These are phyloP conservation scores for Grigorovia jiainica DNA, from an alignment of 805 yeast species.

Conservation along the genomic window DNA sequence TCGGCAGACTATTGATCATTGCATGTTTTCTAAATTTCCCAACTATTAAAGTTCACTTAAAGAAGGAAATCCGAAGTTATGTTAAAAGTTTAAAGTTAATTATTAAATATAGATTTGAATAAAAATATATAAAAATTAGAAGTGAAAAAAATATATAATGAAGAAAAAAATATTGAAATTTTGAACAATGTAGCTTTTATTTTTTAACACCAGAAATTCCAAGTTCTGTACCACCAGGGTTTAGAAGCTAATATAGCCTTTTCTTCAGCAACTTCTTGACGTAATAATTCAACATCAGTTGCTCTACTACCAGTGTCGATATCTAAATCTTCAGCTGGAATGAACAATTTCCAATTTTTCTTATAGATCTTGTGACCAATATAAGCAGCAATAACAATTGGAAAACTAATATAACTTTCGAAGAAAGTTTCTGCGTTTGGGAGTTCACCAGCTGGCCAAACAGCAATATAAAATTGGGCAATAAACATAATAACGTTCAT, in stretches of 20 bases:
- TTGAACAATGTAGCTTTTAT: too few relatives aligned
- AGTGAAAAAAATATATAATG: too few relatives aligned
- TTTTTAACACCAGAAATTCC: conserved; percentile 31
- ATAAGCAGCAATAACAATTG: conserved; percentile 49
- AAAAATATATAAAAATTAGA: too few relatives aligned
- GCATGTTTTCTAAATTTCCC: too few relatives aligned
- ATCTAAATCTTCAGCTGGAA: conserved; percentile 43
- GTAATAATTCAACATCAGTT: conserved; percentile 42
- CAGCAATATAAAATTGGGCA: conserved; percentile 48
- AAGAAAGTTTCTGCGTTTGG: conserved; percentile 54
- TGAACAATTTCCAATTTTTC: conserved; percentile 32
- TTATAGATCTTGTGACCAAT: conserved; percentile 48
- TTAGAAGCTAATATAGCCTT: conserved; percentile 31
- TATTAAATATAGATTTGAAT: too few relatives aligned
- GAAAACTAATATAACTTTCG: conserved; percentile 53
- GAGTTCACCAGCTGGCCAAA: conserved; percentile 51
- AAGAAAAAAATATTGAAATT: too few relatives aligned
- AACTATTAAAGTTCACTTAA: too few relatives aligned
- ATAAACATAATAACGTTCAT: conserved; percentile 40
- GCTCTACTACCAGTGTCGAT: conserved; percentile 56
- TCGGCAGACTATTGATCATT: too few relatives aligned
- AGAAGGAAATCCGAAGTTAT: too few relatives aligned
- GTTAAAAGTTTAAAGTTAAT: too few relatives aligned
- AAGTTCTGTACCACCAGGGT: conserved; percentile 39
- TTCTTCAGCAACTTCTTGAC: conserved; percentile 44